Evolutionary conservation across 1,284 basidiomycete genomes (phyloP), one percentile per base, ranked within the genome.

Genomic region (Marasmius tenuissimus): DNA sequence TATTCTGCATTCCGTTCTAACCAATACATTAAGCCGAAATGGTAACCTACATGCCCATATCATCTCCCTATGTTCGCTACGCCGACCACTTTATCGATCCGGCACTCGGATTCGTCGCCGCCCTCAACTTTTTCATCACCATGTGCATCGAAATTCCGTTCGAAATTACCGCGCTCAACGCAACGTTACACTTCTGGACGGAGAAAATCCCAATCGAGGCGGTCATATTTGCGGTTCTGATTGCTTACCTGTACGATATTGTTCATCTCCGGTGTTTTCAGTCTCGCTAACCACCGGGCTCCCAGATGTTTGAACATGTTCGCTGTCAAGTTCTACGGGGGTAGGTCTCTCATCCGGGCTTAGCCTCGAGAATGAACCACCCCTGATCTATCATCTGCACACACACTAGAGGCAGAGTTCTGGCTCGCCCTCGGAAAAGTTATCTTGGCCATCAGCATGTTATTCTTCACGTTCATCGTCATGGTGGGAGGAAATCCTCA

Each of bases 401-500:
- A 4, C 27, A 27, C 27, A 27, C 4, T 7, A 82, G 87, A 90
- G 68, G 78, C 85, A 35, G 87, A 88, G 68, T 86, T 85, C 68
- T 83, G 82, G 80, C 73, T 83, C 10, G 73, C 79, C 10, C 64
- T 78, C 42, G 79, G 80, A 18, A 89, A 89, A 69, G 83, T 86
- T 39, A 68, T 84, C 49, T 77, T 87, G 1, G 78, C 86, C 16
- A 74, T 83, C 61, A 86, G 87, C 27, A 73, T 90, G 9, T 84
- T 89, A 66, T 69, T 81, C 20, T 82, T 89, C 66, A 85, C 85
- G 3, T 81, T 85, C 55, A 67, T 84, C 37, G 84, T 86, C 59
- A 87, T 90, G 78, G 83, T 89, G 33, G 88, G 89, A 54, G 88
- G 85, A 63, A 88, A 85, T 53, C 87, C 88, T 1, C 74, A 80